Conservation (phyloP, 192 early-diverging fungal genomes). For the Jimgerdemannia flammicorona region DNA sequence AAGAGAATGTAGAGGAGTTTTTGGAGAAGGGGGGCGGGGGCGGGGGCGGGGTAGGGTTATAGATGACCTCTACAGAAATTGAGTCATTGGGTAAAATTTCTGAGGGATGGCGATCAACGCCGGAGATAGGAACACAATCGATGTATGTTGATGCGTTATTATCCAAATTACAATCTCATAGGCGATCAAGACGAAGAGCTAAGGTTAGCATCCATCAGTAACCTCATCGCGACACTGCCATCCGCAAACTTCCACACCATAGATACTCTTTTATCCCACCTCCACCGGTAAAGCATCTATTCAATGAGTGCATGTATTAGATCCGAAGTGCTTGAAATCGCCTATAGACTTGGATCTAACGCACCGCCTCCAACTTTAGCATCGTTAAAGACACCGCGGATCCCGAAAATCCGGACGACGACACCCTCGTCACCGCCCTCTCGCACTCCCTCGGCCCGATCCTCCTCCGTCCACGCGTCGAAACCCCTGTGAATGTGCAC, state of each 20-base stretch:
- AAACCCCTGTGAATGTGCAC: constrained; percentile 34
- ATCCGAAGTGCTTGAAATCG: not conserved
- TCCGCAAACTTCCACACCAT: constrained; percentile 42
- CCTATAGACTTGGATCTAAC: not conserved
- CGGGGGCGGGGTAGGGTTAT: too few relatives aligned
- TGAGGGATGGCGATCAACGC: not conserved
- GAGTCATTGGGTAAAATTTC: not conserved
- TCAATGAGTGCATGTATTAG: not conserved
- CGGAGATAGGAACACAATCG: not conserved
- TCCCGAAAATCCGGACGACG: constrained; percentile 24
- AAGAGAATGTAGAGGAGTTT: constrained; percentile 23
- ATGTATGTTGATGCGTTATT: not conserved
- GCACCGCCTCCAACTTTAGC: constrained; percentile 1
- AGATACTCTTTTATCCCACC: constrained; percentile 26
- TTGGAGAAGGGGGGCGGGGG: not conserved
- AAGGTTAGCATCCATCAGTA: constrained; percentile 39
- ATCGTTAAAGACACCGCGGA: constrained; percentile 13
- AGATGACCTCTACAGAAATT: too few relatives aligned
- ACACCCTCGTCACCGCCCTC: constrained; percentile 27
- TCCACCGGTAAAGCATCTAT: constrained; percentile 22
- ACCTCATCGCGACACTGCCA: constrained; percentile 41
- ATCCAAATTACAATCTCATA: not conserved
- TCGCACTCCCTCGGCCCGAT: constrained; percentile 44
- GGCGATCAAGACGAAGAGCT: constrained; percentile 26
- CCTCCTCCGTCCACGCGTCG: constrained; percentile 38